Conservation (phyloP, 2,329 filamentous ascomycete genomes). For the Endocalyx cinctus region DNA sequence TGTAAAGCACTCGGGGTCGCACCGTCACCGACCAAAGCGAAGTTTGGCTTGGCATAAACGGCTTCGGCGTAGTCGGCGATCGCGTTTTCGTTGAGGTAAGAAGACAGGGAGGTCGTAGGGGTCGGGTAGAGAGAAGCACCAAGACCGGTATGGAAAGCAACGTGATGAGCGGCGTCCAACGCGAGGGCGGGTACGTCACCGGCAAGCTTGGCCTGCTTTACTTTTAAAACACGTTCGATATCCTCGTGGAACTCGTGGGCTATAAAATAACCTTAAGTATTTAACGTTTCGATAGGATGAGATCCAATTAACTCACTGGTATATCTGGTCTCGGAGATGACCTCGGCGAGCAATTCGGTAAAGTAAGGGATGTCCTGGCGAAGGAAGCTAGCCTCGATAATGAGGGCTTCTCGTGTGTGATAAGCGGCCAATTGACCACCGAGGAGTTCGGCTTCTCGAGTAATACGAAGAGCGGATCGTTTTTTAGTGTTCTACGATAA, state of each 20-base stretch:
- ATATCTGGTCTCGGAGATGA: conserved; percentile 84
- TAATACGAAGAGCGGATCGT: conserved; percentile 87
- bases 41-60: conserved; percentile 84
- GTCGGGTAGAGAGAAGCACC: conserved; percentile 73
- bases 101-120: conserved; percentile 64
- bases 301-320: conserved; percentile 53
- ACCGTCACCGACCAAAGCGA: conserved; percentile 88
- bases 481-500: conserved; percentile 75
- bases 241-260: conserved; percentile 90
- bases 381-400: conserved; percentile 92
- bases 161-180: conserved; percentile 72
- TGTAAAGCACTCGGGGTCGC: conserved; percentile 69
- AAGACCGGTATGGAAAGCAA: conserved; percentile 66
- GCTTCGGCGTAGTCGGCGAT: conserved; percentile 71
- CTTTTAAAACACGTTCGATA: conserved; percentile 69
- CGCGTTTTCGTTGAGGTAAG: conserved; percentile 74
- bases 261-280: too few species aligned
- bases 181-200: conserved; percentile 63
- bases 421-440: conserved; percentile 83
- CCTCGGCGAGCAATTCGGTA: conserved; percentile 89
- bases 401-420: conserved; percentile 88
- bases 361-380: conserved; percentile 96
- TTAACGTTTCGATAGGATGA: too few species aligned
- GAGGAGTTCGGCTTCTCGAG: conserved; percentile 90
- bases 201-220: conserved; percentile 71